These are phyloP conservation scores for Salix udensis DNA, from an alignment of 345 rosid species.

Conservation along the genomic window DNA sequence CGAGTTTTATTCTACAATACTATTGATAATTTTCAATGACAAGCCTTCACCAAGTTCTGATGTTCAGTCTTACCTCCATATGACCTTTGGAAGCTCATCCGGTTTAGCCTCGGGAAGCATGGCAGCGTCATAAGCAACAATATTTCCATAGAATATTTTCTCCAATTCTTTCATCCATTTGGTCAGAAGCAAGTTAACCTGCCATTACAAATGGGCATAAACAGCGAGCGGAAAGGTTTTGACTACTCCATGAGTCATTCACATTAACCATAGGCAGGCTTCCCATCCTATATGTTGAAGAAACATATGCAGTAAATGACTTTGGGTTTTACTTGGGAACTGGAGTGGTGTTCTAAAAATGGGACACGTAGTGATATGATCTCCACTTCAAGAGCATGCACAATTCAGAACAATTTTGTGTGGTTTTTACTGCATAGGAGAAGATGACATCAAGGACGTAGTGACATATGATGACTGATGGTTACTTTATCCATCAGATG, in stretches of 20 bases:
- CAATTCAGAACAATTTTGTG: not conserved
- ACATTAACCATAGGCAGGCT: not conserved
- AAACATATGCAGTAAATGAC: not conserved
- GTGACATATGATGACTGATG: not conserved
- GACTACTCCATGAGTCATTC: not conserved
- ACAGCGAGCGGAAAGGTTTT: not conserved
- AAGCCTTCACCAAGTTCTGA: not conserved
- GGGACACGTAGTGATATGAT: not conserved
- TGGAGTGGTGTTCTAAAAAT: not conserved
- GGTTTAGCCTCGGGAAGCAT: constrained; percentile 79
- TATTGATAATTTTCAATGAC: not conserved
- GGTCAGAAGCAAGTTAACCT: constrained; percentile 79
- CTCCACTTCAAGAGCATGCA: not conserved
- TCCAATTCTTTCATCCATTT: constrained; percentile 99
- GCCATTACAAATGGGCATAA: constrained; percentile 16
- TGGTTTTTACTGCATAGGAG: not conserved
- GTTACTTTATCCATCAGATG: not conserved
- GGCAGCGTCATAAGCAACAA: constrained; percentile 82
- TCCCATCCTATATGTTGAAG: not conserved
- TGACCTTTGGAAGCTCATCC: constrained; percentile 54
- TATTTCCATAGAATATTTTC: constrained; percentile 89
- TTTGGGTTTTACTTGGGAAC: not conserved
- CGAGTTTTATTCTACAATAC: too few relatives aligned
- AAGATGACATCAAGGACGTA: not conserved
- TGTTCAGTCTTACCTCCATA: constrained; percentile 67